Percentiles rank a stretch among this genome's conserved stretches.
These are phyloP conservation scores for Bretschneidera sinensis DNA, from an alignment of 345 rosid genomes.

Conservation along the genomic window DNA sequence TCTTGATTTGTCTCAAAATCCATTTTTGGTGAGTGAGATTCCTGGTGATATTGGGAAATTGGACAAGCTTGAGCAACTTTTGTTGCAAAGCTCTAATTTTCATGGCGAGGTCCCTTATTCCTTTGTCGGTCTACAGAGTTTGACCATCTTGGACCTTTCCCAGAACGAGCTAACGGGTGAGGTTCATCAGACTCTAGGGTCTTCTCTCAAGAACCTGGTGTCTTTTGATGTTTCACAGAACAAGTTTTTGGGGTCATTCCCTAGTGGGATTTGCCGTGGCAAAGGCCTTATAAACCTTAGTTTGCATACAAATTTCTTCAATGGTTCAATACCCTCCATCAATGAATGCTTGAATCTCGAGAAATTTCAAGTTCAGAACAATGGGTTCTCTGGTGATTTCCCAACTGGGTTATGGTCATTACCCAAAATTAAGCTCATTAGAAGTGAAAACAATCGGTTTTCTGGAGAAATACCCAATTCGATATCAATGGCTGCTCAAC, in stretches of 20 bases:
- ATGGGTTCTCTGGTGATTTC: constrained; percentile 71
- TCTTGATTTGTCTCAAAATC: constrained; percentile 82
- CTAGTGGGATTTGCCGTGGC: constrained; percentile 58
- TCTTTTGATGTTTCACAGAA: constrained; percentile 84
- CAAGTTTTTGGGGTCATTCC: constrained; percentile 68
- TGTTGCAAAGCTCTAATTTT: constrained; percentile 76
- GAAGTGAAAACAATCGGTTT: constrained; percentile 76
- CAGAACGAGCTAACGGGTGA: constrained; percentile 76
- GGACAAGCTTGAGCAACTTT: constrained; percentile 64
- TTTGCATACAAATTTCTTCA: constrained; percentile 69
- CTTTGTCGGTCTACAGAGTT: constrained; percentile 49
- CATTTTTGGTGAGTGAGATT: constrained; percentile 57
- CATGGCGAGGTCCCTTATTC: constrained; percentile 71
- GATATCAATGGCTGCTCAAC: constrained; percentile 55
- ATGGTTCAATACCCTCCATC: constrained; percentile 62
- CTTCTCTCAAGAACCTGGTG: constrained; percentile 57
- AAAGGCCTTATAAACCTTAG: constrained; percentile 54
- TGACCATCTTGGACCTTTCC: constrained; percentile 61
- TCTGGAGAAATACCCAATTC: constrained; percentile 63
- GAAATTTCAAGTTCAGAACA: constrained; percentile 84
- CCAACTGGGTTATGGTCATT: constrained; percentile 67
- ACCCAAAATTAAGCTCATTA: constrained; percentile 62
- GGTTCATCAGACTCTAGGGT: constrained; percentile 42
- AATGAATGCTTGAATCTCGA: constrained; percentile 63
- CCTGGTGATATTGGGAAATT: constrained; percentile 68